phyloP scores from a whole-genome alignment of 176 grass and related monocot species.

The Oropetium thomaeum region DNA sequence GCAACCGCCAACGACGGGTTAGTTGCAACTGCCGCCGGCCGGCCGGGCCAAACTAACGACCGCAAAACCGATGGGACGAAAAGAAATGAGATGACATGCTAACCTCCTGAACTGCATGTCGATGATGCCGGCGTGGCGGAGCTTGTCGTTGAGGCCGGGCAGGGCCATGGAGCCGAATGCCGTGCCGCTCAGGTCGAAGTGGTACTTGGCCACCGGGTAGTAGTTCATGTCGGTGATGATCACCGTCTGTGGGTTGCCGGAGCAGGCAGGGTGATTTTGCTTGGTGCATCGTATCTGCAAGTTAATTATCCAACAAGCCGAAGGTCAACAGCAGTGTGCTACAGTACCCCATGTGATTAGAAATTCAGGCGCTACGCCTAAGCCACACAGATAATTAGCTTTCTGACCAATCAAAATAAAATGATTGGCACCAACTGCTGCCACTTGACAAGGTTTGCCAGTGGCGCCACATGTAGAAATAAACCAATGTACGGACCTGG shows the following conservation, averaged over 20 bases:
- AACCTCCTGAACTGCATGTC: constrained; percentile 35
- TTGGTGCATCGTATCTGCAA: constrained; percentile 32
- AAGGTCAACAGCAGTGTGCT: neutral
- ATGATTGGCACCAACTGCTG: neutral
- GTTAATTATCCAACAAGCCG: neutral
- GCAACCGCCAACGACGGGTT: neutral
- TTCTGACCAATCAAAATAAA: neutral
- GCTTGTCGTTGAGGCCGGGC: constrained; percentile 23
- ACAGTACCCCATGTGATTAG: neutral
- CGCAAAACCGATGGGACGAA: neutral
- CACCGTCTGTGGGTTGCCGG: constrained; percentile 36
- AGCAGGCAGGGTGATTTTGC: constrained; percentile 27
- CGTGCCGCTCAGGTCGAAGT: constrained; percentile 55
- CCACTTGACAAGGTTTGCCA: neutral
- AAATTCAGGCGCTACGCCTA: neutral
- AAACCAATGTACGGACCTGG: neutral
- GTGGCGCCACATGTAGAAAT: neutral
- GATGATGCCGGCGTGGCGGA: constrained; percentile 46
- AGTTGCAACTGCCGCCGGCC: neutral
- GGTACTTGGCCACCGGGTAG: constrained; percentile 30
- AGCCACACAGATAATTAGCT: neutral
- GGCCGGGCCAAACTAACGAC: neutral
- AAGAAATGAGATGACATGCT: neutral
- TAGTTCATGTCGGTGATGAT: constrained; percentile 57
- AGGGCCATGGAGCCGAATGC: constrained; percentile 33